These are phyloP conservation scores for Hyaloraphidium curvatum DNA, from an alignment of 192 early-diverging fungal species.

Conservation along the genomic window DNA sequence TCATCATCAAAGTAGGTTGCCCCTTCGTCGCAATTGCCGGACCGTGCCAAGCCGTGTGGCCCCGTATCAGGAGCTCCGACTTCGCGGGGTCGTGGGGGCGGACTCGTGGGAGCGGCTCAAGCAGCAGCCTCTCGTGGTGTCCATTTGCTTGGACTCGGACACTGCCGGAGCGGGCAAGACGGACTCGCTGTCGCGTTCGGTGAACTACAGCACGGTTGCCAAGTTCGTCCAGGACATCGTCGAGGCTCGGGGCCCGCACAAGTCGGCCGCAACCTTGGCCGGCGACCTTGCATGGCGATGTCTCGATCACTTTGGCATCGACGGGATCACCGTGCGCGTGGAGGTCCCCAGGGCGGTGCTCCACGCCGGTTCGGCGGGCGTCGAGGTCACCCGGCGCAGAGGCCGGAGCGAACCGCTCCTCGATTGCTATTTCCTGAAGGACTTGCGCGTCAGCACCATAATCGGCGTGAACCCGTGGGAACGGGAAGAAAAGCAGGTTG, in stretches of 20 bases:
- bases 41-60: too few species aligned
- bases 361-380: conserved; percentile 70
- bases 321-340: conserved; percentile 42
- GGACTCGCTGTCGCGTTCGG: conserved; percentile 59
- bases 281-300: conserved; percentile 39
- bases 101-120: conserved; percentile 87
- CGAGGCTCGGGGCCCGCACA: conserved; percentile 44
- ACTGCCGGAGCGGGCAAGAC: conserved; percentile 53
- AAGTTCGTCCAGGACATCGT: conserved; percentile 57
- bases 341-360: conserved; percentile 80
- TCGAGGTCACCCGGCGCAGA: conserved; percentile 63
- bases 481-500: conserved; percentile 76
- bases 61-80: conserved; percentile 57
- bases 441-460: conserved; percentile 58
- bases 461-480: conserved; percentile 96
- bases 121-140: conserved; percentile 67
- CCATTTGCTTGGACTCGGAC: conserved; percentile 49
- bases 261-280: conserved; percentile 52
- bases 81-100: conserved; percentile 69
- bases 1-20: too few species aligned
- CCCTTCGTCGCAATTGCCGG: too few species aligned
- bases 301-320: conserved; percentile 27
- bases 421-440: conserved; percentile 72
- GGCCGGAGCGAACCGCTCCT: conserved; percentile 11
- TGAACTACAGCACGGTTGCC: conserved; percentile 65